A percentile compares a stretch with the other conserved stretches of the same genome.
phyloP scores from a whole-genome alignment of 257 asterid genomes.

The Solanum ossicruentum region DNA sequence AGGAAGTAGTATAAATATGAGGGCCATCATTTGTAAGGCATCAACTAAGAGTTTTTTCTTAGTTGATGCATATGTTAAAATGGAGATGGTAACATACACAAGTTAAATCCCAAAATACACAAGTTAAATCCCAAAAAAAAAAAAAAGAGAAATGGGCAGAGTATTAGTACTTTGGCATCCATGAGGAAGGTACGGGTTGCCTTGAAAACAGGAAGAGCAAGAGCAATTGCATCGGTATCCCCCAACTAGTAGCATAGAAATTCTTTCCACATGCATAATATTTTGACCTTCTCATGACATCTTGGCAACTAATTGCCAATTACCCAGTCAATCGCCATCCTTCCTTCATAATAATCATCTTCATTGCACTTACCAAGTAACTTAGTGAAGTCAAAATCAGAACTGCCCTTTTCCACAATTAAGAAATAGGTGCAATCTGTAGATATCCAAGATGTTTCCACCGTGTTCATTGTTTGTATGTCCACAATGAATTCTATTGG shows the following conservation, averaged over 20 bases:
- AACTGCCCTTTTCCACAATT: neutral
- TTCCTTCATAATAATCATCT: neutral
- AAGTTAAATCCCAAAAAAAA: neutral
- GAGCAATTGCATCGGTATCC: conserved; percentile 16
- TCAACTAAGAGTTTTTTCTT: too few species aligned
- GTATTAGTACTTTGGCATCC: conserved; percentile 25
- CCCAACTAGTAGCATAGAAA: neutral
- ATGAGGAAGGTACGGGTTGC: conserved; percentile 21
- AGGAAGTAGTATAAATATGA: too few species aligned
- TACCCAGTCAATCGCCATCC: conserved; percentile 11
- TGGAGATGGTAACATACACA: neutral
- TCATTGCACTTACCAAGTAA: neutral
- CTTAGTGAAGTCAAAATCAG: neutral
- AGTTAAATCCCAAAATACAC: neutral
- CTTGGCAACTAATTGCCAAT: conserved; percentile 3
- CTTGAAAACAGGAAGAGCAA: conserved; percentile 15
- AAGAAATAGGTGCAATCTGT: neutral
- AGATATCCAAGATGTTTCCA: neutral
- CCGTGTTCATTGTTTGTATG: conserved; percentile 6
- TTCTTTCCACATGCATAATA: neutral
- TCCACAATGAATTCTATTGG: neutral
- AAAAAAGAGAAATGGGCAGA: neutral
- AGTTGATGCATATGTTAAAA: neutral
- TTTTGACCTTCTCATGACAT: neutral
- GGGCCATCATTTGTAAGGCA: too few species aligned